phyloP scores from a whole-genome alignment of 2,329 filamentous ascomycete genomes.

The Aspergillus fumigatus region DNA sequence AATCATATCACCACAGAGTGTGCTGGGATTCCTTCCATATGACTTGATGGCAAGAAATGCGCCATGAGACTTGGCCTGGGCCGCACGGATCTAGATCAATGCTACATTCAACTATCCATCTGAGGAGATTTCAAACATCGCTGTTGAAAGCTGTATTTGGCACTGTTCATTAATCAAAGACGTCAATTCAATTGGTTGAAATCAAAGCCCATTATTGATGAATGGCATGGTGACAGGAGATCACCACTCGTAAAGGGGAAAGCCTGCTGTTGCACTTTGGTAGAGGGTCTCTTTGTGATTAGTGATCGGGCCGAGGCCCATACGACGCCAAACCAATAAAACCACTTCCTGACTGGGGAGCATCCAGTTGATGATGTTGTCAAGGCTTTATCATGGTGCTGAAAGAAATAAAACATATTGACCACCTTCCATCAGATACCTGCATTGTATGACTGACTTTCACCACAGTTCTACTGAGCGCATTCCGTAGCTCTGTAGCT shows the following conservation, averaged over 20 bases:
- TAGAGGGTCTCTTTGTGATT: neutral
- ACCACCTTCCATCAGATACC: neutral
- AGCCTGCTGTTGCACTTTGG: too few relatives aligned
- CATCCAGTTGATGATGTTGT: neutral
- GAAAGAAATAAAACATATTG: neutral
- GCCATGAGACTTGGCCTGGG: neutral
- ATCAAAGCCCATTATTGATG: neutral
- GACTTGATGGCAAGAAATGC: neutral
- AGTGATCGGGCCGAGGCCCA: neutral
- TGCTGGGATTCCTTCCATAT: neutral
- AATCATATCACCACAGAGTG: neutral
- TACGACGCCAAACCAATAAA: neutral
- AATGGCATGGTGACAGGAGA: too few relatives aligned
- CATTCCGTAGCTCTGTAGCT: neutral
- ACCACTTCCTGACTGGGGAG: neutral
- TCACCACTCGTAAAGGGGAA: too few relatives aligned
- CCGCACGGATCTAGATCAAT: neutral
- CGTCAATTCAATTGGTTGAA: neutral
- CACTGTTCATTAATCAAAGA: neutral
- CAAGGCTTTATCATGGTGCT: neutral
- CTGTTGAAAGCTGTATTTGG: neutral
- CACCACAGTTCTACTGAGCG: neutral
- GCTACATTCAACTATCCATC: neutral
- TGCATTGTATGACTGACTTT: neutral
- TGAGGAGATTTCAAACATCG: neutral